phyloP scores from a whole-genome alignment of 163 green algal genomes.

The Coccomyxa subellipsoidea region DNA sequence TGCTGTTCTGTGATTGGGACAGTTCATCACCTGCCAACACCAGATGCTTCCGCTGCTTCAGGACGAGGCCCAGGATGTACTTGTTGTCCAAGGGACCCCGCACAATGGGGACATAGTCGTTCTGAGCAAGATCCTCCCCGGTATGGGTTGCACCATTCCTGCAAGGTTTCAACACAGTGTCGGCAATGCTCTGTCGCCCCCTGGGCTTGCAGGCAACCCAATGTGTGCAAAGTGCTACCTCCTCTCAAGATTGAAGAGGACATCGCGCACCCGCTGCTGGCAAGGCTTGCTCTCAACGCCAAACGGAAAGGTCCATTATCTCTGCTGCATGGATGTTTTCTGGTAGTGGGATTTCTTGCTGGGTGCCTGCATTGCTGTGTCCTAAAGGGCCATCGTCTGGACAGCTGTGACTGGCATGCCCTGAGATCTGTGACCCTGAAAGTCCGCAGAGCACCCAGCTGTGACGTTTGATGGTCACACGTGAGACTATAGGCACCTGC shows the following conservation, averaged over 20 bases:
- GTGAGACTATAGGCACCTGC: too few relatives aligned
- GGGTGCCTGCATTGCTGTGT: too few relatives aligned
- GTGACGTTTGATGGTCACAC: background rate
- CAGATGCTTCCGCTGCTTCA: slow-evolving; percentile 24
- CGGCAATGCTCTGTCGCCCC: too few relatives aligned
- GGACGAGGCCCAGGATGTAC: slow-evolving; percentile 40
- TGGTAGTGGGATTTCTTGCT: too few relatives aligned
- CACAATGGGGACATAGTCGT: background rate
- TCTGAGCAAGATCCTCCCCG: background rate
- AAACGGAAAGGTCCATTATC: too few relatives aligned
- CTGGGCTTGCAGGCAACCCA: too few relatives aligned
- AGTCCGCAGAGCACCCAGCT: background rate
- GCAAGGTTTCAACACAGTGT: background rate
- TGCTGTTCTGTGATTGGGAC: background rate
- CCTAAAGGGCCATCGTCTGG: too few relatives aligned
- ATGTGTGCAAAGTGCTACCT: too few relatives aligned
- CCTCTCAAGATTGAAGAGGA: too few relatives aligned
- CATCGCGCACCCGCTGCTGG: too few relatives aligned
- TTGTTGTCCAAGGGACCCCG: slow-evolving; percentile 42
- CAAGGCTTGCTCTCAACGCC: too few relatives aligned
- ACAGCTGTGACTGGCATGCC: background rate
- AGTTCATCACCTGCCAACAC: slow-evolving; percentile 21
- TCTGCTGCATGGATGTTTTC: too few relatives aligned
- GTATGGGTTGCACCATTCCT: background rate
- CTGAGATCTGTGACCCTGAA: background rate